Percentiles rank a stretch among this genome's conserved stretches.
Conservation (phyloP, 192 early-diverging fungal genomes). For the Coemansia sp. region DNA sequence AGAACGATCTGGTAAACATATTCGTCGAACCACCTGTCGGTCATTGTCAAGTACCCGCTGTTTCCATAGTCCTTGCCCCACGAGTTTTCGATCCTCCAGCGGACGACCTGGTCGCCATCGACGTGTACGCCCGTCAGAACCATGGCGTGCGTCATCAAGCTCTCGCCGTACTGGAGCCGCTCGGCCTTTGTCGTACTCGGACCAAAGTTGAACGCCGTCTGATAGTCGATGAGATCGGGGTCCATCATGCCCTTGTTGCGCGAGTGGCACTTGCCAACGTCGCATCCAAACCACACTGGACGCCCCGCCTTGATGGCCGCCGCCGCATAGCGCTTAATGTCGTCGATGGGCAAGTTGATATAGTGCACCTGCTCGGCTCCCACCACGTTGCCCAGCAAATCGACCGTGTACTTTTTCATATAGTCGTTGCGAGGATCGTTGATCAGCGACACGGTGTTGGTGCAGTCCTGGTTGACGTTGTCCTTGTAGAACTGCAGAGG, state of each 20-base stretch:
- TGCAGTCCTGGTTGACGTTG: conserved; percentile 59
- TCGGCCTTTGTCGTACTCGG: conserved; percentile 65
- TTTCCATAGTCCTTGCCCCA: conserved; percentile 65
- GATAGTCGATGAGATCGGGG: conserved; percentile 61
- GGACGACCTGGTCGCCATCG: conserved; percentile 60
- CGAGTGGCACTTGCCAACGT: conserved; percentile 67
- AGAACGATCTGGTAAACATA: conserved; percentile 81
- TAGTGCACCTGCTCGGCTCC: conserved; percentile 67
- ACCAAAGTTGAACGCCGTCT: conserved; percentile 62
- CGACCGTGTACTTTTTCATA: conserved; percentile 65
- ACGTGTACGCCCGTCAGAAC: conserved; percentile 73
- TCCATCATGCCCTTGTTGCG: conserved; percentile 62
- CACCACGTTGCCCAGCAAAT: conserved; percentile 70
- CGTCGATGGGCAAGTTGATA: conserved; percentile 58
- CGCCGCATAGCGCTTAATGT: conserved; percentile 62
- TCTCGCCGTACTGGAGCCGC: conserved; percentile 68
- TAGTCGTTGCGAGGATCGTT: conserved; percentile 72
- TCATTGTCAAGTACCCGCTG: conserved; percentile 77
- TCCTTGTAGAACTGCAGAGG: conserved; percentile 65
- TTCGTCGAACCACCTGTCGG: conserved; percentile 73
- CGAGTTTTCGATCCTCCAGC: conserved; percentile 76
- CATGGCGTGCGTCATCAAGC: conserved; percentile 80
- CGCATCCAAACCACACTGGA: conserved; percentile 77
- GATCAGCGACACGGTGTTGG: conserved; percentile 63
- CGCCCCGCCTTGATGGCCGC: conserved; percentile 58